A percentile compares a stretch with the other conserved stretches of the same genome.
Evolutionary conservation across 192 early-diverging fungal genomes (phyloP).

Genomic region (Mortierella alpina): DNA sequence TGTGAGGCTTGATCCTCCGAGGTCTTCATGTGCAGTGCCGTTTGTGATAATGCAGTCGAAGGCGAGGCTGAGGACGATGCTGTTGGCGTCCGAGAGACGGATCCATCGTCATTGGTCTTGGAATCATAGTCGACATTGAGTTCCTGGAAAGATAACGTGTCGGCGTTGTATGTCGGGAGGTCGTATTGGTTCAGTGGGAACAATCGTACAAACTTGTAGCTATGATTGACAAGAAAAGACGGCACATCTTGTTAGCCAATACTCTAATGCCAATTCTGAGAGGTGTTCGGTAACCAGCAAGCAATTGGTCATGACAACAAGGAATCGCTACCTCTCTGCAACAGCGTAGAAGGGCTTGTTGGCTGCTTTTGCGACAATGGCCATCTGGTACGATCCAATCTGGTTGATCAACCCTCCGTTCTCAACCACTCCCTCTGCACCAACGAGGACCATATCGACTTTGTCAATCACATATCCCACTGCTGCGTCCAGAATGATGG

Average conservation of each 20-base stretch:
- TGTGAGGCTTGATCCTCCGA: slow-evolving; percentile 43
- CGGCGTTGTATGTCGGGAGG: slow-evolving; percentile 79
- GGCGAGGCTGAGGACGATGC: slow-evolving; percentile 12
- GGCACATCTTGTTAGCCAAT: background rate
- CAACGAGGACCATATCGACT: slow-evolving; percentile 96
- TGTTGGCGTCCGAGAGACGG: slow-evolving; percentile 3
- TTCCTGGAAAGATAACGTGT: slow-evolving; percentile 75
- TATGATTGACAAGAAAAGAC: slow-evolving; percentile 38
- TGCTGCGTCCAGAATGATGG: slow-evolving; percentile 89
- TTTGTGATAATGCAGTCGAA: slow-evolving; percentile 33
- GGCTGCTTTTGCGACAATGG: slow-evolving; percentile 93
- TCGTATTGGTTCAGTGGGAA: slow-evolving; percentile 97
- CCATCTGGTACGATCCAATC: slow-evolving; percentile 96
- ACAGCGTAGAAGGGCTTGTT: slow-evolving; percentile 95
- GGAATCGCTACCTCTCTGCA: slow-evolving; percentile 80
- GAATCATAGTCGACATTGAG: slow-evolving; percentile 50
- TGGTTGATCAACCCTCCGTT: slow-evolving; percentile 97
- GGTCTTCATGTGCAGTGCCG: slow-evolving; percentile 46
- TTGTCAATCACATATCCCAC: slow-evolving; percentile 95
- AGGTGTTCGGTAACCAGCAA: too few species aligned
- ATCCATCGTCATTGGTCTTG: slow-evolving; percentile 25
- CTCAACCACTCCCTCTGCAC: slow-evolving; percentile 97
- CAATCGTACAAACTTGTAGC: slow-evolving; percentile 96
- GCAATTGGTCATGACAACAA: too few species aligned
- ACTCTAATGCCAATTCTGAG: too few species aligned